Conservation (phyloP, 768 basidiomycete species). For the Amanita subjunquillea region DNA sequence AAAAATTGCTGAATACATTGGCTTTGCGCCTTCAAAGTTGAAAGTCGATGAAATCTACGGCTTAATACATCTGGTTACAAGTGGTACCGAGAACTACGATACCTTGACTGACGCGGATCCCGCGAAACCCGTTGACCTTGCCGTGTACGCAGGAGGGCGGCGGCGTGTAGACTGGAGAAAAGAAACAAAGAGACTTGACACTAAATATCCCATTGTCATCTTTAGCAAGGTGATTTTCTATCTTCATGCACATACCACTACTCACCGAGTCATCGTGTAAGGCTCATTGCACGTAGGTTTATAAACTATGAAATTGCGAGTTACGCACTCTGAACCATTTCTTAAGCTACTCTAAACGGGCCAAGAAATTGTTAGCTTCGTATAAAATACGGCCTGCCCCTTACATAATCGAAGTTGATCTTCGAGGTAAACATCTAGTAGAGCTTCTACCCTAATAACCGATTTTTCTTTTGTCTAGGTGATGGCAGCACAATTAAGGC, state of each 20-base stretch:
- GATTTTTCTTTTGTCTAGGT: constrained; percentile 25
- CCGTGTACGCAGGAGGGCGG: constrained; percentile 44
- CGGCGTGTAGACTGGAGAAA: constrained; percentile 30
- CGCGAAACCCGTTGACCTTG: constrained; percentile 34
- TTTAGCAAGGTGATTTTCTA: constrained; percentile 65
- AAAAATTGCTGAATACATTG: constrained; percentile 20
- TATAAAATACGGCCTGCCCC: constrained; percentile 58
- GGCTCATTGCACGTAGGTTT: constrained; percentile 69
- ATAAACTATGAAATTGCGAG: neutral
- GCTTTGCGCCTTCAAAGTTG: constrained; percentile 12
- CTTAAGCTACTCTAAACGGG: constrained; percentile 45
- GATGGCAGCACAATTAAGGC: constrained; percentile 56
- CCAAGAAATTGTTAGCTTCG: constrained; percentile 49
- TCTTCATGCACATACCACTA: neutral
- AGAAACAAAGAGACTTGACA: constrained; percentile 30
- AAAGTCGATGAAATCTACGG: constrained; percentile 57
- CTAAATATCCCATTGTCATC: constrained; percentile 55
- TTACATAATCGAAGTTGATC: constrained; percentile 66
- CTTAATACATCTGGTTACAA: constrained; percentile 55
- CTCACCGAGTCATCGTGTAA: constrained; percentile 13
- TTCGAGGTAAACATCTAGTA: constrained; percentile 36
- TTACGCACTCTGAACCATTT: neutral
- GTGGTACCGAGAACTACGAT: constrained; percentile 29
- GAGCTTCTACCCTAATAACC: neutral
- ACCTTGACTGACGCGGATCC: constrained; percentile 36